These are phyloP conservation scores for Ogataea pignaliae DNA, from an alignment of 805 yeast genomes.

Conservation along the genomic window DNA sequence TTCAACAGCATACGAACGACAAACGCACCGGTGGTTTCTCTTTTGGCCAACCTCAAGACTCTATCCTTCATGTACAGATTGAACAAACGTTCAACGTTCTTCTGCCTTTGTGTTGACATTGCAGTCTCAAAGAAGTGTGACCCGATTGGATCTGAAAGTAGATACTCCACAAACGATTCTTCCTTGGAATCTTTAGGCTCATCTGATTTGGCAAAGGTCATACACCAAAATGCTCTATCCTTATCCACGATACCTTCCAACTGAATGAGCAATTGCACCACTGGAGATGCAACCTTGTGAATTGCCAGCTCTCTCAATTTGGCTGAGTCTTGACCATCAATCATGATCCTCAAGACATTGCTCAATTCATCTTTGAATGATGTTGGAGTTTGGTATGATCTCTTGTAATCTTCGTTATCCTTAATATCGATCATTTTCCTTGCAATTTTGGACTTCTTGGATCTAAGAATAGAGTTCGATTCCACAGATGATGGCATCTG, in stretches of 20 bases:
- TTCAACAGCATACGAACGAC: slow-evolving; percentile 68
- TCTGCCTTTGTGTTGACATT: slow-evolving; percentile 59
- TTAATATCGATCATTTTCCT: slow-evolving; percentile 89
- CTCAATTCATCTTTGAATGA: slow-evolving; percentile 60
- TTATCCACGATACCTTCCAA: slow-evolving; percentile 78
- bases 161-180: slow-evolving; percentile 77
- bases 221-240: slow-evolving; percentile 66
- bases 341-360: slow-evolving; percentile 40
- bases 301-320: slow-evolving; percentile 68
- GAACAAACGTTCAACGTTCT: slow-evolving; percentile 68
- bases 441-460: slow-evolving; percentile 81
- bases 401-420: slow-evolving; percentile 67
- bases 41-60: slow-evolving; percentile 64
- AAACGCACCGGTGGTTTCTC: slow-evolving; percentile 82
- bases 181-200: slow-evolving; percentile 55
- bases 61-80: slow-evolving; percentile 69
- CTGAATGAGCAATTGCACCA: slow-evolving; percentile 69
- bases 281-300: slow-evolving; percentile 83
- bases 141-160: slow-evolving; percentile 86
- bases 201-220: slow-evolving; percentile 48
- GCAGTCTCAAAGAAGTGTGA: slow-evolving; percentile 83
- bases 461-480: slow-evolving; percentile 69
- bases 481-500: slow-evolving; percentile 69
- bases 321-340: slow-evolving; percentile 36
- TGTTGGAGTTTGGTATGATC: slow-evolving; percentile 64